phyloP scores from a whole-genome alignment of 2,329 filamentous ascomycete species.

The Fusarium equiseti region DNA sequence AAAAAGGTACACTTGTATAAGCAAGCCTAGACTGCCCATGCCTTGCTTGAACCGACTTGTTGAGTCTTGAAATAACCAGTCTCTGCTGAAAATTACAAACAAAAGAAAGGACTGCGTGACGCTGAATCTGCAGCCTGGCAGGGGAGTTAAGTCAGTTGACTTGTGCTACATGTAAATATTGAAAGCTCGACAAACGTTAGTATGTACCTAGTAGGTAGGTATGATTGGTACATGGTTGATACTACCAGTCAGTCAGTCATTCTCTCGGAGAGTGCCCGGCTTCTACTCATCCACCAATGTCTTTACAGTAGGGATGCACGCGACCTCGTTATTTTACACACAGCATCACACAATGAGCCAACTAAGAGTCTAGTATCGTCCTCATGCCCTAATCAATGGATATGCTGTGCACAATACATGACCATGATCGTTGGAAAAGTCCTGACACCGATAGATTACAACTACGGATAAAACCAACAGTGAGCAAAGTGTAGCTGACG shows the following conservation, averaged over 20 bases:
- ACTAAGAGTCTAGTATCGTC: not conserved
- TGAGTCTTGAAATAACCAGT: not conserved
- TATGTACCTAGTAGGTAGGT: not conserved
- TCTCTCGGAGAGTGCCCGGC: conserved; percentile 3
- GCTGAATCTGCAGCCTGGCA: conserved; percentile 23
- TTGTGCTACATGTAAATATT: conserved; percentile 2
- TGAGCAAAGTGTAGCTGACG: not conserved
- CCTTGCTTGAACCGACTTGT: not conserved
- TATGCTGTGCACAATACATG: conserved; percentile 5
- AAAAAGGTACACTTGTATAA: not conserved
- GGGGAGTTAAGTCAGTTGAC: conserved; percentile 34
- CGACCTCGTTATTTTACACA: conserved; percentile 22
- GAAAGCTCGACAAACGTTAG: no score
- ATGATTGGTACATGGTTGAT: not conserved
- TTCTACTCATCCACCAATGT: conserved; percentile 7
- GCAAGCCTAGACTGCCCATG: conserved; percentile 27
- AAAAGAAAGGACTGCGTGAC: not conserved
- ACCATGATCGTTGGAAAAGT: not conserved
- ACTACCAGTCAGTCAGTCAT: not conserved
- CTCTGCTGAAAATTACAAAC: not conserved
- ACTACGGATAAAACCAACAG: not conserved
- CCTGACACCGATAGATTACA: not conserved
- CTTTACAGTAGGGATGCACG: conserved; percentile 24
- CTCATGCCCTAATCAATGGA: not conserved
- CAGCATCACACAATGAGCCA: not conserved